These are phyloP conservation scores for Xylariales sp. DNA, from an alignment of 2,329 filamentous ascomycete genomes.

Conservation along the genomic window DNA sequence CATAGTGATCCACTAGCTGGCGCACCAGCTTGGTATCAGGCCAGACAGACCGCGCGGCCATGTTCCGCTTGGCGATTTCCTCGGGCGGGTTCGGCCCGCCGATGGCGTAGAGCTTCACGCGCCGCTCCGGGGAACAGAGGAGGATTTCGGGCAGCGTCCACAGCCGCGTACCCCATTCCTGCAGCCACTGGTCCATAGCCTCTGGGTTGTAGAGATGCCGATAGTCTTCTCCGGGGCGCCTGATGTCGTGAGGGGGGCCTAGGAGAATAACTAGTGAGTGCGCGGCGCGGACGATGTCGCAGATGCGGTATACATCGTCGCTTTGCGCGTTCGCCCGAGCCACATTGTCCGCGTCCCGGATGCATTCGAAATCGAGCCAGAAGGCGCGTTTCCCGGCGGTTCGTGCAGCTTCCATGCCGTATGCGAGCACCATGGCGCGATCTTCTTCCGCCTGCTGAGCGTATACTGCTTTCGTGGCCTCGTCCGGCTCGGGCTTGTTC, in stretches of 20 bases:
- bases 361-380: slow-evolving; percentile 58
- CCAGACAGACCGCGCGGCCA: slow-evolving; percentile 54
- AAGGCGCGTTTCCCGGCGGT: slow-evolving; percentile 54
- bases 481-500: slow-evolving; percentile 30
- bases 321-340: slow-evolving; percentile 45
- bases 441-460: slow-evolving; percentile 41
- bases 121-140: slow-evolving; percentile 35
- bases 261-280: slow-evolving; percentile 57
- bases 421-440: slow-evolving; percentile 48
- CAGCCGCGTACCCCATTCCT: slow-evolving; percentile 46
- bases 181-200: slow-evolving; percentile 30
- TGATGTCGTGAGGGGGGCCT: slow-evolving; percentile 45
- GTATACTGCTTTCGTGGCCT: slow-evolving; percentile 37
- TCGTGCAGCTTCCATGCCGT: slow-evolving; percentile 54
- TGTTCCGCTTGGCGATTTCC: slow-evolving; percentile 54
- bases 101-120: slow-evolving; percentile 29
- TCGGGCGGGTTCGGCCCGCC: slow-evolving; percentile 27
- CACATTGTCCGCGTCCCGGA: slow-evolving; percentile 50
- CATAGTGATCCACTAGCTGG: slow-evolving; percentile 60
- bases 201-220: slow-evolving; percentile 48
- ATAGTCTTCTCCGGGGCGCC: slow-evolving; percentile 24
- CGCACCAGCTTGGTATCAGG: slow-evolving; percentile 53
- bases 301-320: slow-evolving; percentile 55
- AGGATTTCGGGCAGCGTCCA: slow-evolving; percentile 50
- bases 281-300: slow-evolving; percentile 58